Conservation (phyloP, 2,329 filamentous ascomycete species). For the Boeremia exigua region DNA sequence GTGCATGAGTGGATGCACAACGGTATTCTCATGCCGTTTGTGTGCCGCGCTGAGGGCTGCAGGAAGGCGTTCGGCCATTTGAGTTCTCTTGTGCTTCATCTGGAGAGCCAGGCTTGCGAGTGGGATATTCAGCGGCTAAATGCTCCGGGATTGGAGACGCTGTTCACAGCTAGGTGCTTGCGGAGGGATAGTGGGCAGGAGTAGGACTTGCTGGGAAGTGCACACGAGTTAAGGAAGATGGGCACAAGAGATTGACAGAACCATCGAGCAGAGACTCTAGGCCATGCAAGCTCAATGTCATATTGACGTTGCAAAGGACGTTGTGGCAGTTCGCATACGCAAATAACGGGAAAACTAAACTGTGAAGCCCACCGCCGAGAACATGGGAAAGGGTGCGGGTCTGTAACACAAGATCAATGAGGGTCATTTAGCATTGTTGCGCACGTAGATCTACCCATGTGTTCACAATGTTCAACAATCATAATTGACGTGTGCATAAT, state of each 20-base stretch:
- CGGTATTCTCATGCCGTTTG: constrained; percentile 36
- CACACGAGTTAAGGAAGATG: too few species aligned
- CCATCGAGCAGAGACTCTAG: background rate
- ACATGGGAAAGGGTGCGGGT: too few species aligned
- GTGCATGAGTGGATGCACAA: constrained; percentile 32
- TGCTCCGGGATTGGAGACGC: constrained; percentile 28
- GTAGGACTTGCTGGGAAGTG: background rate
- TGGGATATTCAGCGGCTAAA: constrained; percentile 37
- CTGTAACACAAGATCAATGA: too few species aligned
- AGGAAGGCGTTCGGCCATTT: constrained; percentile 33
- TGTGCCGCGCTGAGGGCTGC: constrained; percentile 36
- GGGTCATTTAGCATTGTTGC: too few species aligned
- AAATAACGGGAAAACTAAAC: too few species aligned
- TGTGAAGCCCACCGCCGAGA: too few species aligned
- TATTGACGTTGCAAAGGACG: too few species aligned
- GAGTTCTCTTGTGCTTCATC: constrained; percentile 36
- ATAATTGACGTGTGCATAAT: background rate
- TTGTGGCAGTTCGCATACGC: too few species aligned
- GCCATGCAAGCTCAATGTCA: too few species aligned
- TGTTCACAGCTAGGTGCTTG: constrained; percentile 25
- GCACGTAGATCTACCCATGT: too few species aligned
- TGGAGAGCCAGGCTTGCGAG: constrained; percentile 36
- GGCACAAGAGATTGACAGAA: too few species aligned
- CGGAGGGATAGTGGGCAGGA: constrained; percentile 16
- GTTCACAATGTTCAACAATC: background rate